phyloP scores from a whole-genome alignment of 1,139 yeast genomes.

The Magnusiomyces tetraspermus region DNA sequence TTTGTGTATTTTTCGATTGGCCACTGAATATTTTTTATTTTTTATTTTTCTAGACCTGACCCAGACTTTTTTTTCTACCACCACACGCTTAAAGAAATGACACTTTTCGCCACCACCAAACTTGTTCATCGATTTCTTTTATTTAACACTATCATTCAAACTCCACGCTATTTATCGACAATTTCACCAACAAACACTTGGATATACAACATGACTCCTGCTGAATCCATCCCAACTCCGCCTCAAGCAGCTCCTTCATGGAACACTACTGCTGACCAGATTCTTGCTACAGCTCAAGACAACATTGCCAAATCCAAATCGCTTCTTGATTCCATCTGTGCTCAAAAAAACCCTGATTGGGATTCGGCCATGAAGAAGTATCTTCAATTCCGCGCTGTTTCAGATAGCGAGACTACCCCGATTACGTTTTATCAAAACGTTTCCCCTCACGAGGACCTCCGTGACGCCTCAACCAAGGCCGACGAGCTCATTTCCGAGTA shows the following conservation, averaged over 20 bases:
- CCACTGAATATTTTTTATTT: too few species aligned
- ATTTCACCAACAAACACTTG: background rate
- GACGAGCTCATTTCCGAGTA: constrained; percentile 48
- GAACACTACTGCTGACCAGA: constrained; percentile 48
- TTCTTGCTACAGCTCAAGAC: constrained; percentile 29
- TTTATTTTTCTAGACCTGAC: too few species aligned
- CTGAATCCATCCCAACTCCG: constrained; percentile 21
- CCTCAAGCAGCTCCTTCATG: constrained; percentile 51
- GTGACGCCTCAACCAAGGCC: constrained; percentile 63
- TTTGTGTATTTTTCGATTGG: too few species aligned
- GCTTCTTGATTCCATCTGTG: constrained; percentile 49
- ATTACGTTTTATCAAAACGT: constrained; percentile 63
- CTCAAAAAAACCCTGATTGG: constrained; percentile 41
- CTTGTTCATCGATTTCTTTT: background rate
- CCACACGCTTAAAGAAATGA: too few species aligned
- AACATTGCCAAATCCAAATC: constrained; percentile 36
- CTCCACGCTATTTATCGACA: background rate
- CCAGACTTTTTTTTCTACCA: too few species aligned
- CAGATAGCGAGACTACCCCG: constrained; percentile 34
- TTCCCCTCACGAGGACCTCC: constrained; percentile 47
- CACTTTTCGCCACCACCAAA: background rate
- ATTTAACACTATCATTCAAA: background rate
- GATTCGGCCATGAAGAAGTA: constrained; percentile 39
- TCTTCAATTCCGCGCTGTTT: constrained; percentile 12
- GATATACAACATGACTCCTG: constrained; percentile 1